Evolutionary conservation across 169 alveolate genomes (phyloP), one percentile per base, ranked within the genome.

Genomic region (Cryptosporidium sp.): DNA sequence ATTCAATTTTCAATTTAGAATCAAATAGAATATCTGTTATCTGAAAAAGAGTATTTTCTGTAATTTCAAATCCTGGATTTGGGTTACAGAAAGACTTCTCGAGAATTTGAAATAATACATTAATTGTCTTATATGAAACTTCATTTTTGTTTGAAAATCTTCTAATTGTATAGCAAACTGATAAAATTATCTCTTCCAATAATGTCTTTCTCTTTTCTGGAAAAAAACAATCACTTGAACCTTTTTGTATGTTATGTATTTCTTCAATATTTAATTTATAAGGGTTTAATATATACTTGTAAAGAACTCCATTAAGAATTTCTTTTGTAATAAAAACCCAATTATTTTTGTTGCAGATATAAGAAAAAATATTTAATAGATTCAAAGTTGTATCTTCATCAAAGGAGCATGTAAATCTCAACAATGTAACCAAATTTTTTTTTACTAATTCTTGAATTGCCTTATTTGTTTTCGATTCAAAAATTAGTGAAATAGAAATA

Each of bases 11-110:
- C 45, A 18, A 14, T 45, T 16, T 42, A 44, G 44, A 37, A 26
- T 73, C 86, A 80, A 53, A 80, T 42, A 80, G 26, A 80, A 80
- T 80, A 65, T 80, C 89, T 31, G 62, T 80, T 0, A 65, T 45
- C 31, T 80, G 80, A 80, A 80, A 80, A 60, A 80, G 89, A 14
- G 89, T 62, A 42, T 51, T 80, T n/a, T 80, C 89, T 58, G 89
- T 35, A 18, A 80, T 45, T 60, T 26, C 75, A 35, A 62, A 62
- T 3, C 48, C 42, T 31, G 72, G 72, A 31, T 29, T 65, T 31
- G 51, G 31, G 16, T 65, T 31, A 8, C 52, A 8, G 4, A 35
- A 9, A 7, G 52, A 35, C 29, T 80, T 80, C 35, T 80, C 80
- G 10, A 80, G 23, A 18, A 44, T 60, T 48, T 80, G 89, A 65